These are phyloP conservation scores for Saccharomycopsis malanga DNA, from an alignment of 805 yeast genomes.

Conservation along the genomic window DNA sequence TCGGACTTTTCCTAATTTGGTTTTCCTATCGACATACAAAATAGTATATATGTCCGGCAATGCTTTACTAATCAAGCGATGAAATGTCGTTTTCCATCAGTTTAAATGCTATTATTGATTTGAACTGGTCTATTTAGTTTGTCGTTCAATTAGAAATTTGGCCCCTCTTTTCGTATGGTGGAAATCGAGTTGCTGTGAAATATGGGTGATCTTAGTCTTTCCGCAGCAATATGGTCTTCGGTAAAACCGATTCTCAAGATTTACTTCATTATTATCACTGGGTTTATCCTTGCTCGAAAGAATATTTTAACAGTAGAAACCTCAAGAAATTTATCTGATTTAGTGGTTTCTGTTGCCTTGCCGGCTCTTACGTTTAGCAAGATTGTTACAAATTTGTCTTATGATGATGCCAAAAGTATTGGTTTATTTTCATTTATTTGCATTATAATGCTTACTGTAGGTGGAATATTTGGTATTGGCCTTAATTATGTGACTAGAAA, in stretches of 20 bases:
- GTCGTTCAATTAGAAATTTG: too few species aligned
- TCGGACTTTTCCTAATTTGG: too few species aligned
- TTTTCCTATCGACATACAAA: too few species aligned
- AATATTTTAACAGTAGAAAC: conserved; percentile 60
- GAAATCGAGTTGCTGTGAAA: too few species aligned
- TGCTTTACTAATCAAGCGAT: too few species aligned
- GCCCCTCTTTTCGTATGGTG: too few species aligned
- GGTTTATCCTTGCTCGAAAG: conserved; percentile 49
- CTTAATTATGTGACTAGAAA: conserved; percentile 30
- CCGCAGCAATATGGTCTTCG: conserved; percentile 30
- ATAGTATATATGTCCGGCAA: too few species aligned
- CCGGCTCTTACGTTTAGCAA: conserved; percentile 51
- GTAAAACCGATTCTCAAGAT: conserved; percentile 74
- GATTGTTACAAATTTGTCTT: conserved; percentile 43
- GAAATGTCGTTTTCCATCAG: too few species aligned
- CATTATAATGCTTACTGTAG: conserved; percentile 26
- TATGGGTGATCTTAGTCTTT: conserved; percentile 1
- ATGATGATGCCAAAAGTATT: conserved; percentile 45
- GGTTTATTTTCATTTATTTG: conserved; percentile 37
- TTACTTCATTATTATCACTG: conserved; percentile 63
- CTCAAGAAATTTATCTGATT: conserved; percentile 47
- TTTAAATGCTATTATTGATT: too few species aligned
- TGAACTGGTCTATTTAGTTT: too few species aligned
- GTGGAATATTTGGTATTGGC: conserved; percentile 28
- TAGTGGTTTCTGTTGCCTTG: conserved; percentile 44